phyloP scores from a whole-genome alignment of 495 filamentous ascomycete genomes.

The Penicillium paradoxum region DNA sequence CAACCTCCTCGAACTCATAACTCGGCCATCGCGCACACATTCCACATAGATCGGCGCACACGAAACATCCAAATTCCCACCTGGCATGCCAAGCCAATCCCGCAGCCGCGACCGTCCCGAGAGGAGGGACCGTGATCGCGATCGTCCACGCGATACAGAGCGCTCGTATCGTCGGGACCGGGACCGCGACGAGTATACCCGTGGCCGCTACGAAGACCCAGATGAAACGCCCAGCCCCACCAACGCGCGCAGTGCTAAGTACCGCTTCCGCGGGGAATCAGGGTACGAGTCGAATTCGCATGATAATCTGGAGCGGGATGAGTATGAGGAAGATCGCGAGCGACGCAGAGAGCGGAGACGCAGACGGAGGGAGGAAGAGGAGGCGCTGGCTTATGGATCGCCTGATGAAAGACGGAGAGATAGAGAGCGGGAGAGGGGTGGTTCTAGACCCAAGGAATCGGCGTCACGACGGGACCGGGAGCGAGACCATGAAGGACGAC shows the following conservation, averaged over 20 bases:
- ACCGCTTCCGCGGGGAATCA: slow-evolving; percentile 20
- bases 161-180: slow-evolving; percentile 18
- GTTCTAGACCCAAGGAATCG: slow-evolving; percentile 33
- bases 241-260: slow-evolving; percentile 14
- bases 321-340: slow-evolving; percentile 17
- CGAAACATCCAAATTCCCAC: neutral
- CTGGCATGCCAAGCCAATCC: slow-evolving; percentile 37
- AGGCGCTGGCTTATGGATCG: slow-evolving; percentile 10
- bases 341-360: slow-evolving; percentile 13
- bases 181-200: slow-evolving; percentile 26
- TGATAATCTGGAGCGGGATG: slow-evolving; percentile 7
- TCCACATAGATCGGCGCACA: neutral
- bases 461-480: slow-evolving; percentile 32
- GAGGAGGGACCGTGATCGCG: slow-evolving; percentile 36
- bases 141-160: slow-evolving; percentile 24
- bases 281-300: slow-evolving; percentile 21
- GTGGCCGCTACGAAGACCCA: slow-evolving; percentile 18
- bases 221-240: slow-evolving; percentile 17
- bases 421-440: slow-evolving; percentile 14
- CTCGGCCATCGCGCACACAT: neutral
- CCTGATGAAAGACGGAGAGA: slow-evolving; percentile 16
- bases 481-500: slow-evolving; percentile 27
- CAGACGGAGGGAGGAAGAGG: slow-evolving; percentile 14
- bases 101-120: slow-evolving; percentile 39
- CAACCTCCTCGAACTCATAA: neutral